phyloP scores from a whole-genome alignment of 805 yeast species.

The Nakazawaea ambrosiae region DNA sequence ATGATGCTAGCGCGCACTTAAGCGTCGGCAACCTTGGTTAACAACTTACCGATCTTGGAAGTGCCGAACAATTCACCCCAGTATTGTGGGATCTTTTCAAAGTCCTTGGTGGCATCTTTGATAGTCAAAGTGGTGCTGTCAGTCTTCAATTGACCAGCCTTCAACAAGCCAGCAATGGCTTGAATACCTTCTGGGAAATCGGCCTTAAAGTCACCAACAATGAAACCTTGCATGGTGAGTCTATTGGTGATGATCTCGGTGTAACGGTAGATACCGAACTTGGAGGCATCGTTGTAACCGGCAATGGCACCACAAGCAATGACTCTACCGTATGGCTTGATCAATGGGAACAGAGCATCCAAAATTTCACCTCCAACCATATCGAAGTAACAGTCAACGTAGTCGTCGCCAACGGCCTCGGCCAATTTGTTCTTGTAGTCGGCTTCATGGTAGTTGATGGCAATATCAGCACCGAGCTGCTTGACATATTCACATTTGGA shows the following conservation, averaged over 20 bases:
- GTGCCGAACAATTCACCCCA: slow-evolving; percentile 39
- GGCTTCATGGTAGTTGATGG: slow-evolving; percentile 45
- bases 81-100: slow-evolving; percentile 34
- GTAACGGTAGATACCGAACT: slow-evolving; percentile 33
- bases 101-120: slow-evolving; percentile 33
- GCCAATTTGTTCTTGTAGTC: slow-evolving; percentile 28
- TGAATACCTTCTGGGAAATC: slow-evolving; percentile 31
- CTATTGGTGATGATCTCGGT: slow-evolving; percentile 40
- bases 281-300: slow-evolving; percentile 40
- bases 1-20: too few species aligned
- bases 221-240: slow-evolving; percentile 45
- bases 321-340: slow-evolving; percentile 35
- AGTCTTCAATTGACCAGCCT: slow-evolving; percentile 33
- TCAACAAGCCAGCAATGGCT: slow-evolving; percentile 28
- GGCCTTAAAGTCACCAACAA: slow-evolving; percentile 35
- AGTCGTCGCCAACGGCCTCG: slow-evolving; percentile 38
- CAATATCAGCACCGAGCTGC: slow-evolving; percentile 45
- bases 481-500: slow-evolving; percentile 49
- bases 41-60: slow-evolving; percentile 43
- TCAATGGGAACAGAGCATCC: slow-evolving; percentile 32
- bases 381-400: slow-evolving; percentile 49
- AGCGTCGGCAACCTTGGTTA: slow-evolving; percentile 33
- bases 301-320: slow-evolving; percentile 62
- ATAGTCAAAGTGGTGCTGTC: slow-evolving; percentile 29
- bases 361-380: slow-evolving; percentile 59